Base-by-base conservation (phyloP, 1,284 basidiomycete genomes). In the Austroboletus niveus region DNA sequence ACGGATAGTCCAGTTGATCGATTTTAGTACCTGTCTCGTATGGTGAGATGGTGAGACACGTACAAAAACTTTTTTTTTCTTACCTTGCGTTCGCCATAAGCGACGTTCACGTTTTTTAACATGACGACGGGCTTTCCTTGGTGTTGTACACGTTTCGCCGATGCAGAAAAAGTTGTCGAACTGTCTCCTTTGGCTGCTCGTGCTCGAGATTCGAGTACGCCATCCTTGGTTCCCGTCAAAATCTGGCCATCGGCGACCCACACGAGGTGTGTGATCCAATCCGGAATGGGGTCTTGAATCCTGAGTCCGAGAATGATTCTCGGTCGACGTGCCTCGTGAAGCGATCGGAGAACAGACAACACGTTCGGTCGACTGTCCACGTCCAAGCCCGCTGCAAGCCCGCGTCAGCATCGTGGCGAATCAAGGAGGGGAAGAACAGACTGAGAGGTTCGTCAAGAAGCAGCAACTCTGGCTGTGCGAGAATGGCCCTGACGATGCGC, bases 391-490 rank as follows among this genome's bases (percentile, higher is more conserved):
- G 89, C 90, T 92, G 52, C 8, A n/a, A 29, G 43, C 34, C 31
- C 17, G 22, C 20, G 22, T 61, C 41, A 58, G 53, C 41, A 29
- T 24, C 39, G 17, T 29, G 7, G 36, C 5, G 3, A n/a, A 2
- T 5, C 8, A 10, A 39, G 42, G 51, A 57, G 27, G 38, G 53
- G 27, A 9, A 56, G 39, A 17, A 55, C 79, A 51, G 64, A 85
- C 87, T 87, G 35, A 92, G 72, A 1, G 94, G 93, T 65, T 96
- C 94, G 57, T 96, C 93, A 12, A 97, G 74, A 3, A 96, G 69
- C 20, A 96, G 67, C 44, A 97, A 59, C 53, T 84, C 78, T 0
- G 92, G 90, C 39, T 78, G 74, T 15, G 72, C 74, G 39, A 98
- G 69, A 9, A 98, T 69, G 0, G 92, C 90, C 57, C 84, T 84